These are phyloP conservation scores for Fusarium siculi DNA, from an alignment of 2,329 filamentous ascomycete genomes.

Conservation along the genomic window DNA sequence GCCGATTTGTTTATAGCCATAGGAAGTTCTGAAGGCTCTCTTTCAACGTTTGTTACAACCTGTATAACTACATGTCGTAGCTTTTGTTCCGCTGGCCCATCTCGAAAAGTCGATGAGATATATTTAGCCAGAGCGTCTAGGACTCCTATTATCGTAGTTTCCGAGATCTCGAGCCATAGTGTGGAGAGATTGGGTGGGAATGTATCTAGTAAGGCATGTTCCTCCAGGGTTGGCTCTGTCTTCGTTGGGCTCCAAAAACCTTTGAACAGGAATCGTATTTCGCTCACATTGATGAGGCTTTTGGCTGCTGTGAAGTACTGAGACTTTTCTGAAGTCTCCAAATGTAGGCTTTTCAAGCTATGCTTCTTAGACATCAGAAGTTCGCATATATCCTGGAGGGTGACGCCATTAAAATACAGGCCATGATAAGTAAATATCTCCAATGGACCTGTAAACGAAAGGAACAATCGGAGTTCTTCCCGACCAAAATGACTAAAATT, in stretches of 20 bases:
- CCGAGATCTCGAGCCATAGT: not conserved
- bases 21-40: no score
- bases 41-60: not conserved
- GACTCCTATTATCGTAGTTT: not conserved
- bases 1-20: not conserved
- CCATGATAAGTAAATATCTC: not conserved
- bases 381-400: not conserved
- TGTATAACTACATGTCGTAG: not conserved
- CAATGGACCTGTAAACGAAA: not conserved
- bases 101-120: not conserved
- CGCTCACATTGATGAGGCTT: not conserved
- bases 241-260: not conserved
- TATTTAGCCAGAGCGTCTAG: not conserved
- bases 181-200: not conserved
- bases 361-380: not conserved
- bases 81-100: not conserved
- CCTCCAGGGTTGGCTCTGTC: not conserved
- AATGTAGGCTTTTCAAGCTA: not conserved
- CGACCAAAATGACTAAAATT: not conserved
- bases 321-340: not conserved
- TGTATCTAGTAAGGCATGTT: not conserved
- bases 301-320: not conserved
- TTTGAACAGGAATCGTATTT: fast-evolving
- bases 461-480: not conserved
- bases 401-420: not conserved